Evolutionary conservation across 1,284 basidiomycete genomes (phyloP).

Genomic region (Tetrapyrgos nigripes): DNA sequence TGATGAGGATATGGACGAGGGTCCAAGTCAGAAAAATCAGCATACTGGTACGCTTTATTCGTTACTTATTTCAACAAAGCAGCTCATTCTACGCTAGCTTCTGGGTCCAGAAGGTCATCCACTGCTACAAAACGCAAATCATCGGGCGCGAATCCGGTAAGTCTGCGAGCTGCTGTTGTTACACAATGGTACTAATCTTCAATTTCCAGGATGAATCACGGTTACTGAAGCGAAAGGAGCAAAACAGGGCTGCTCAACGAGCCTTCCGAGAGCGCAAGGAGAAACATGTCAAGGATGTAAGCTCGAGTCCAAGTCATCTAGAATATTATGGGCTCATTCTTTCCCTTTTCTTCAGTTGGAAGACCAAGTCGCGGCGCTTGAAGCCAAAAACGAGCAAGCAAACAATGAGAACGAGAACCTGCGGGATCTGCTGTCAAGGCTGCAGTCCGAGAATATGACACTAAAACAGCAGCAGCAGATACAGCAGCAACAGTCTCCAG

Average conservation of each 20-base stretch:
- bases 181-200: not conserved
- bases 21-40: constrained; percentile 67
- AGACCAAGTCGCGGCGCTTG: constrained; percentile 81
- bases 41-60: constrained; percentile 58
- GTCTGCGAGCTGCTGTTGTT: constrained; percentile 18
- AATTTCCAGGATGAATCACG: constrained; percentile 67
- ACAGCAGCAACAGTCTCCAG: constrained; percentile 3
- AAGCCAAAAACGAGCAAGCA: constrained; percentile 74
- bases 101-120: constrained; percentile 30
- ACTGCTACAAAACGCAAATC: constrained; percentile 41
- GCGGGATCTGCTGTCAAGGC: constrained; percentile 75
- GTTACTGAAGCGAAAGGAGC: constrained; percentile 83
- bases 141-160: constrained; percentile 40
- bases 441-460: constrained; percentile 79
- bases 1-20: constrained; percentile 62
- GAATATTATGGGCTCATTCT: not conserved
- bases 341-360: constrained; percentile 60
- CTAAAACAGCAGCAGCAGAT: constrained; percentile 58
- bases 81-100: not conserved
- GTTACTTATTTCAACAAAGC: not conserved
- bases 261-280: constrained; percentile 89
- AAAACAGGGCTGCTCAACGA: constrained; percentile 86
- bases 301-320: constrained; percentile 34
- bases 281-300: constrained; percentile 87
- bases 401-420: constrained; percentile 79